phyloP scores from a whole-genome alignment of 2,329 filamentous ascomycete species.

The Verticillium nonalfalfae region DNA sequence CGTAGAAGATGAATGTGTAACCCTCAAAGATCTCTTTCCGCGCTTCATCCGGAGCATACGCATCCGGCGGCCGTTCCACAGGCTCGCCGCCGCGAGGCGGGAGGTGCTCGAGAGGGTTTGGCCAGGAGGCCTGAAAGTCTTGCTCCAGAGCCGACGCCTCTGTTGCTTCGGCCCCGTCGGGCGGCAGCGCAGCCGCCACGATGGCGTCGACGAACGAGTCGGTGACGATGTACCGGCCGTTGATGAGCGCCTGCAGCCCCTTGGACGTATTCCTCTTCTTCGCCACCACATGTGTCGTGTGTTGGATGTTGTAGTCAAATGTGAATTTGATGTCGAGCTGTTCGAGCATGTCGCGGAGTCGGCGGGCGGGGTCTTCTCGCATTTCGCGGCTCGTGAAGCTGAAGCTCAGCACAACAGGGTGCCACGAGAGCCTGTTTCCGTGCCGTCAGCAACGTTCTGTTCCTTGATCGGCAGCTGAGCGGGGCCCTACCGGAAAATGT shows the following conservation, averaged over 20 bases:
- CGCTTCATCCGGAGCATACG: conserved; percentile 62
- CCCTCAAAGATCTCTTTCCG: conserved; percentile 73
- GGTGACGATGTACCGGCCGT: conserved; percentile 71
- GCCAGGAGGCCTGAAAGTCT: conserved; percentile 77
- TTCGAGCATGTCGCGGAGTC: conserved; percentile 62
- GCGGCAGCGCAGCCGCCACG: conserved; percentile 47
- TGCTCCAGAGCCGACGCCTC: conserved; percentile 58
- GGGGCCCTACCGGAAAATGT: conserved; percentile 48
- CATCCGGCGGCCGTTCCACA: conserved; percentile 56
- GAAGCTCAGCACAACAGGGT: conserved; percentile 74
- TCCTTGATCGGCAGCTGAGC: not conserved
- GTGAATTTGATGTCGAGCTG: conserved; percentile 84
- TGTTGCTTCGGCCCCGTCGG: conserved; percentile 38
- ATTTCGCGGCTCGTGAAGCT: conserved; percentile 67
- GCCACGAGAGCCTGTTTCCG: conserved; percentile 63
- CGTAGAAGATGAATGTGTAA: conserved; percentile 85
- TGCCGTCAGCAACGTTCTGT: not conserved
- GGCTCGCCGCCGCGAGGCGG: conserved; percentile 73
- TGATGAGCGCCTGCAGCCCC: conserved; percentile 79
- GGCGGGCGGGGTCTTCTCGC: conserved; percentile 57
- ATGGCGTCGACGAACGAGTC: conserved; percentile 69
- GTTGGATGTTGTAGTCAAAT: conserved; percentile 59
- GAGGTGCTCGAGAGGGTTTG: conserved; percentile 63
- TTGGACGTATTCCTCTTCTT: conserved; percentile 87
- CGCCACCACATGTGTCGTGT: conserved; percentile 83